Percentiles rank a stretch among this genome's conserved stretches.
phyloP scores from a whole-genome alignment of 2,329 filamentous ascomycete genomes.

The Pezicula neosporulosa region DNA sequence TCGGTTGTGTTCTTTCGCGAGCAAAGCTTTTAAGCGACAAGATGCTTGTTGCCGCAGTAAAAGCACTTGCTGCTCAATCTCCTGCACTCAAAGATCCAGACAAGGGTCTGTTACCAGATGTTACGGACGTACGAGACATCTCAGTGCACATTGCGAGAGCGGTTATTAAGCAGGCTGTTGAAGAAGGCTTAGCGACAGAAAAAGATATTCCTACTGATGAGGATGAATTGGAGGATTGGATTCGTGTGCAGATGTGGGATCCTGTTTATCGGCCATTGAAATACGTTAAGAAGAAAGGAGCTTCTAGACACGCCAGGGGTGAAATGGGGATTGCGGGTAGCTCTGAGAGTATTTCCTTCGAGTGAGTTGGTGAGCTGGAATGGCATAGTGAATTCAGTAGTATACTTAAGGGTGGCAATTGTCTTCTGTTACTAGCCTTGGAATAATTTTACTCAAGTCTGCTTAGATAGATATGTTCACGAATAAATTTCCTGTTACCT shows the following conservation, averaged over 20 bases:
- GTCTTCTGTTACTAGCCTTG: no score
- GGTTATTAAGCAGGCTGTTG: slow-evolving; percentile 68
- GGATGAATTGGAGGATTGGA: slow-evolving; percentile 48
- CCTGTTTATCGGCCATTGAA: slow-evolving; percentile 63
- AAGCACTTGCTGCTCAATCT: slow-evolving; percentile 66
- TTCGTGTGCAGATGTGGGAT: slow-evolving; percentile 78
- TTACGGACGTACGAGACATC: slow-evolving; percentile 69
- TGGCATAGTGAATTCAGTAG: no score
- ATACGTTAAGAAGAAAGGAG: slow-evolving; percentile 47
- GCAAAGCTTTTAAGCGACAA: slow-evolving; percentile 65
- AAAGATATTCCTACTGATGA: slow-evolving; percentile 56
- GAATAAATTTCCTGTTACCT: no score
- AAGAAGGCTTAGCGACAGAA: slow-evolving; percentile 65
- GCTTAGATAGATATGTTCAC: no score
- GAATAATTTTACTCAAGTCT: no score
- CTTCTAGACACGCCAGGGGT: slow-evolving; percentile 56
- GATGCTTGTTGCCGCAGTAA: slow-evolving; percentile 79
- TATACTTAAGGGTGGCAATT: no score
- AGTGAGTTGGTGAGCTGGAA: no score
- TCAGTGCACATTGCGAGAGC: slow-evolving; percentile 74
- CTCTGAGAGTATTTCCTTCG: neutral
- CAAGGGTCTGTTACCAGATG: slow-evolving; percentile 71
- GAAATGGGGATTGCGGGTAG: slow-evolving; percentile 45
- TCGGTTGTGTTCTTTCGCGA: slow-evolving; percentile 71
- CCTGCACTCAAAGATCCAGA: slow-evolving; percentile 63